These are phyloP conservation scores for Coelastrella sp. DNA, from an alignment of 139 green algal genomes.

Conservation along the genomic window DNA sequence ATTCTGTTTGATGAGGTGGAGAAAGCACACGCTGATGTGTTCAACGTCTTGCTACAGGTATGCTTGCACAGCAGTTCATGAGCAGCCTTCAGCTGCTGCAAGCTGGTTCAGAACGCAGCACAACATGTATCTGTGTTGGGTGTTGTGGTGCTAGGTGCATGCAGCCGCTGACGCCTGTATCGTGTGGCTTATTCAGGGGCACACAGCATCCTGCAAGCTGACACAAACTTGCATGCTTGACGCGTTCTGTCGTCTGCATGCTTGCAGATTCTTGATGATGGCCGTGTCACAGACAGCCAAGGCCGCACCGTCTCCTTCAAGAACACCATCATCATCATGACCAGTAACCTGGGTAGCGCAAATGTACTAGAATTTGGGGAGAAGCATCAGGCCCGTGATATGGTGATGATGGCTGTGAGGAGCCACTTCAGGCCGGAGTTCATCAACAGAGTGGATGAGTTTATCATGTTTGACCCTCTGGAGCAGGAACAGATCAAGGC, in stretches of 20 bases:
- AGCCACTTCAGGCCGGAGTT: conserved; percentile 98
- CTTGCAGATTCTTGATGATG: conserved; percentile 95
- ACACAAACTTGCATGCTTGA: background rate
- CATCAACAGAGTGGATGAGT: conserved; percentile 98
- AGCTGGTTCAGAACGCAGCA: no score
- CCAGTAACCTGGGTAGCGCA: conserved; percentile 92
- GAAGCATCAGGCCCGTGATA: background rate
- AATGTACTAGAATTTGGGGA: conserved; percentile 42
- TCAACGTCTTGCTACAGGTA: conserved; percentile 97
- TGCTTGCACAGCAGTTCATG: background rate
- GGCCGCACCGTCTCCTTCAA: conserved; percentile 96
- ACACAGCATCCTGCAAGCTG: no score
- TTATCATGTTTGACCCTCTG: conserved; percentile 97
- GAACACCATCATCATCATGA: conserved; percentile 97
- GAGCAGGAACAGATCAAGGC: conserved; percentile 85
- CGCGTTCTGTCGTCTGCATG: background rate
- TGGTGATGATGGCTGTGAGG: conserved; percentile 76
- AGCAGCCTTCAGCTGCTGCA: no score
- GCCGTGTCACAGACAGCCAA: conserved; percentile 90
- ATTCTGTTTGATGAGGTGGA: conserved; percentile 98
- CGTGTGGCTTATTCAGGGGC: no score
- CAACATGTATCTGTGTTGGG: background rate
- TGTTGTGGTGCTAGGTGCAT: background rate
- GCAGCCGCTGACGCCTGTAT: conserved; percentile 67
- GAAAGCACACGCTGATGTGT: conserved; percentile 99